Evolutionary conservation across 257 asterid genomes (phyloP), one percentile per base, ranked within the genome.

Genomic region (Rauvolfia tetraphylla): DNA sequence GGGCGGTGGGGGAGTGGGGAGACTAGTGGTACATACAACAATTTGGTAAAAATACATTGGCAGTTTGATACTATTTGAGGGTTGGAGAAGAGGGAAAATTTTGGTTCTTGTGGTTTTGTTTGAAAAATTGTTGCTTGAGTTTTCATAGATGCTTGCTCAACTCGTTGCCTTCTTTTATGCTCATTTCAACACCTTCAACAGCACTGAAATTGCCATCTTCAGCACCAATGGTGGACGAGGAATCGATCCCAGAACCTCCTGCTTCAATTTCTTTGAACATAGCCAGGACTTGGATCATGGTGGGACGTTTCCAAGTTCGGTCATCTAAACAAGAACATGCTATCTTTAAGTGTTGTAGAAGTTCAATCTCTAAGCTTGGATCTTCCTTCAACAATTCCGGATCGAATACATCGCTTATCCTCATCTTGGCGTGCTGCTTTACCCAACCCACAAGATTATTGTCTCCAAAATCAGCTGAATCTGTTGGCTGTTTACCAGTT

Each of bases 401-500:
- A 67, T 95, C 96, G 12, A 95, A 91, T 5, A 95, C 97, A 33
- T 95, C 97, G 34, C 88, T 84, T 61, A 91, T 75, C 81, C 85
- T 87, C 68, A 77, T 82, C 77, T 84, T 90, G 0, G 96, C 93
- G 18, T 90, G 93, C 69, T 78, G 87, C 79, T 88, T 92, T 41
- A 90, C 99, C 99, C 99, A 95, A 46, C 97, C 99, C 18, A 95
- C 99, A 0, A 95, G 88, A 71, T 95, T 95, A 67, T 95, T 92
- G 82, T 94, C 98, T 1, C 98, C 99, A 33, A 95, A 95, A 79
- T 92, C 98, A 5, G 86, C 85, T 1, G 99, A 92, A 81, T 92
- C 96, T 1, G 98, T 95, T 1, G 99, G 97, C 79, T 83, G 89
- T 78, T 84, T 76, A 42, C 99, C 99, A 0, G 98, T 90, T 69